Evolutionary conservation across 2,329 filamentous ascomycete genomes (phyloP), one percentile per base, ranked within the genome.

Genomic region (Fonsecaea nubica): DNA sequence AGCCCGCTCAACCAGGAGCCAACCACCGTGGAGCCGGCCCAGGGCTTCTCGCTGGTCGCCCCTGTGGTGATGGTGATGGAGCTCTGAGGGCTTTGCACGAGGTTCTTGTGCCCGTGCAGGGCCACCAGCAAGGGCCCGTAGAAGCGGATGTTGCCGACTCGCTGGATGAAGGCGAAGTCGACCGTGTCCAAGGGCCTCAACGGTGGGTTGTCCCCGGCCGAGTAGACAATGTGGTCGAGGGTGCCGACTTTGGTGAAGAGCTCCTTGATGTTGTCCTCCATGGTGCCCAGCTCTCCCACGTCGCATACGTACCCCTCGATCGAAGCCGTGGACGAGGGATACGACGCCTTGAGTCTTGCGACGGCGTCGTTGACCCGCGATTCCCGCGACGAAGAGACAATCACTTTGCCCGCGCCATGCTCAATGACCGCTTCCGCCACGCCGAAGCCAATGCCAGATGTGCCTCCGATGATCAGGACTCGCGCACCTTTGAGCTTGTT

Each of bases 391-490:
- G 85, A 87, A 18, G 85, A 83, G 72, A 90, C 83, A 53, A 79
- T 83, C 12, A 90, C 84, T 13, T 74, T 75, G 48, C 83, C 84
- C 3, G 30, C 60, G 40, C 85, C 85, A 64, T 83, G 77, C 59
- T 85, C 84, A 40, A 89, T 74, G n/a, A 80, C 78, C 1, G 82
- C 84, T 79, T 88, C 83, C 60, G 88, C 87, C 13, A 87, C 85
- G 62, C 78, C 81, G 69, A 82, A 87, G 42, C 88, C 88, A 45
- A 90, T 87, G 59, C 88, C 88, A 25, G 84, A 82, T 1, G 85
- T 84, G 40, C 87, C 89, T 52, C 89, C 88, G 58, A 90, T 80
- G 73, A 90, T 77, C 53, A 91, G 82, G 53, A 83, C 71, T 30
- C 72, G 72, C 8, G 72, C 74, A 61, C 76, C 69, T 40, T 69